Evolutionary conservation across 1,284 basidiomycete species (phyloP).

Genomic region (Neonothopanus nambi): DNA sequence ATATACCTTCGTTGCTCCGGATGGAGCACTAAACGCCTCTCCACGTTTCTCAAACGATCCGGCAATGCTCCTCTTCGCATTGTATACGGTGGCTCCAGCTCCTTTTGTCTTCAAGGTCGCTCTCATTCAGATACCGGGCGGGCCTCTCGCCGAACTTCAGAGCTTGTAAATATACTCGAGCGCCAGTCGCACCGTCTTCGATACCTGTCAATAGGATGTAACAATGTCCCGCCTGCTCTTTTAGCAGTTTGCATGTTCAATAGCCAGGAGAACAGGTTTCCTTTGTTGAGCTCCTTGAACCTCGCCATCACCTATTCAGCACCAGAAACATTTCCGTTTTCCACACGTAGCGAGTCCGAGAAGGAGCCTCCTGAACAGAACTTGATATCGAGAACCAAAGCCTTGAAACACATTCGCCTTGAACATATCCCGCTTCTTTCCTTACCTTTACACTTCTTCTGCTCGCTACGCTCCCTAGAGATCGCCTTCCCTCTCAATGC

Average conservation of each 20-base stretch:
- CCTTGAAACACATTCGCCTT: constrained; percentile 37
- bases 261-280: constrained; percentile 22
- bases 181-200: constrained; percentile 30
- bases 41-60: constrained; percentile 37
- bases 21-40: constrained; percentile 26
- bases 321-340: constrained; percentile 23
- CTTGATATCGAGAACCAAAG: constrained; percentile 1
- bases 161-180: constrained; percentile 24
- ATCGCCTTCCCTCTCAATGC: constrained; percentile 29
- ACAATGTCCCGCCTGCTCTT: constrained; percentile 23
- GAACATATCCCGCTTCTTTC: constrained; percentile 40
- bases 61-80: constrained; percentile 35
- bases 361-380: constrained; percentile 13
- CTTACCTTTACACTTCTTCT: constrained; percentile 35
- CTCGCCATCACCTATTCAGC: constrained; percentile 28
- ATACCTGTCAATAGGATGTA: constrained; percentile 37
- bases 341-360: constrained; percentile 24
- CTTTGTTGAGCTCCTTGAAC: constrained; percentile 31
- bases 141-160: constrained; percentile 19
- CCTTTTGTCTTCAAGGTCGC: constrained; percentile 18
- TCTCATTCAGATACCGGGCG: constrained; percentile 5
- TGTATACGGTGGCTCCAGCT: constrained; percentile 16
- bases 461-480: constrained; percentile 40
- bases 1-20: constrained; percentile 32
- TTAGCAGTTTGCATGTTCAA: constrained; percentile 24